Base-by-base conservation (phyloP, 441 rosid genomes). In the Eutrema salsugineum region DNA sequence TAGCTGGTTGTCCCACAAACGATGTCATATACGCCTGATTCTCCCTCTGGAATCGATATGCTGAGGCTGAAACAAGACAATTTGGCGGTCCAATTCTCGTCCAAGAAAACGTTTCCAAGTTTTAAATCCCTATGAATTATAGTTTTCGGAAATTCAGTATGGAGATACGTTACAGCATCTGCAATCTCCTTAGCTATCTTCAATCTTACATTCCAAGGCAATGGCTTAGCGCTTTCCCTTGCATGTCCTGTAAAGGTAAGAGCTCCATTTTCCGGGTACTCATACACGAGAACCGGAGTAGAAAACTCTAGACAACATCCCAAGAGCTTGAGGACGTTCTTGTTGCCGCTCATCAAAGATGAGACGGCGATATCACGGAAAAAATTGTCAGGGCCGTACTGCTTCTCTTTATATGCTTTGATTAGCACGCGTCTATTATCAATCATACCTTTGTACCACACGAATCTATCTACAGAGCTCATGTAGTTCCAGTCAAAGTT, bases 121-220 rank as follows among this genome's bases (percentile, higher is more conserved):
- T 72, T 72, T 7, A 80, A 57, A 22, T 73, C 53, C 33, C 82
- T 38, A 39, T 77, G 82, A 39, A 86, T 16, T 51, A 84, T 48
- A 5, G 84, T 86, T 17, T 44, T 76, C 5, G 80, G 36, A 27
- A 85, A 79, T 11, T 73, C 72, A 3, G 53, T 70, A 53, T 83
- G 87, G n/a, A 80, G 84, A 70, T 79, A 82, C 0, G 85, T 50
- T 57, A 80, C 33, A n/a, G 64, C 78, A 54, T 68, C 38, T 5
- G 80, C 87, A 15, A 80, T 32, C 24, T 69, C 75, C 19, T 8
- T 75, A 9, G 40, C 73, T 7, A 74, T 74, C 10, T 10, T 53
- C 63, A 73, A 56, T 39, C 67, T 73, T 39, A 42, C 35, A 15
- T 40, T 66, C 77, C 77, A 73, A 56, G 77, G 72, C 6, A 73